Base-by-base conservation (phyloP, 257 asterid genomes). In the Phtheirospermum japonicum region DNA sequence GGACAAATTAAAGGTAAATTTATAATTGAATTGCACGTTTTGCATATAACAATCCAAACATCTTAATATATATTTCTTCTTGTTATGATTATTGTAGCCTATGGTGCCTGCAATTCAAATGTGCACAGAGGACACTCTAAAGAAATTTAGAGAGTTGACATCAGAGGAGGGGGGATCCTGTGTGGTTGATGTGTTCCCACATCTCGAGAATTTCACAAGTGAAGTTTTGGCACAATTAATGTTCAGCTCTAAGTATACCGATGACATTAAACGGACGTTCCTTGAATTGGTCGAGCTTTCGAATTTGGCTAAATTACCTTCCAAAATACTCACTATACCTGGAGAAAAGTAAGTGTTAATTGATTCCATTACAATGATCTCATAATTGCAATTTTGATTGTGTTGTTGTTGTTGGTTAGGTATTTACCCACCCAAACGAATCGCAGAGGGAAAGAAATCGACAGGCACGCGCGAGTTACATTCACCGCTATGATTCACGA, bases 321-420 rank as follows among this genome's bases (percentile, higher is more conserved):
- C 23, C 5, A 17, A 50, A 16, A 4, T 33, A 17, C 1, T 32
- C 17, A 8, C 33, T 63, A 19, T 63, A 3, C 68, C 68, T 7
- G 68, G 59, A 10, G 34, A 63, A 33, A 63, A 63, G 68, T 63
- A 33, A 59, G 54, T 40, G n/a, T n/a, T n/a, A n/a, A n/a, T n/a
- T n/a, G n/a, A n/a, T n/a, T n/a, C n/a, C n/a, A n/a, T n/a, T n/a
- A n/a, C n/a, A n/a, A n/a, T n/a, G n/a, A n/a, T n/a, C n/a, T n/a
- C n/a, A n/a, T n/a, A n/a, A n/a, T n/a, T n/a, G n/a, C n/a, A n/a
- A n/a, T n/a, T n/a, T n/a, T n/a, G n/a, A n/a, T n/a, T n/a, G n/a
- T n/a, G n/a, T n/a, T n/a, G n/a, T n/a, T n/a, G n/a, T n/a, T n/a
- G n/a, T n/a, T n/a, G n/a, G n/a, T n/a, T 49, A 59, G 73, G 68